Evolutionary conservation across 306 rosid genomes (phyloP), one percentile per base, ranked within the genome.

Genomic region (Prosopis cineraria): DNA sequence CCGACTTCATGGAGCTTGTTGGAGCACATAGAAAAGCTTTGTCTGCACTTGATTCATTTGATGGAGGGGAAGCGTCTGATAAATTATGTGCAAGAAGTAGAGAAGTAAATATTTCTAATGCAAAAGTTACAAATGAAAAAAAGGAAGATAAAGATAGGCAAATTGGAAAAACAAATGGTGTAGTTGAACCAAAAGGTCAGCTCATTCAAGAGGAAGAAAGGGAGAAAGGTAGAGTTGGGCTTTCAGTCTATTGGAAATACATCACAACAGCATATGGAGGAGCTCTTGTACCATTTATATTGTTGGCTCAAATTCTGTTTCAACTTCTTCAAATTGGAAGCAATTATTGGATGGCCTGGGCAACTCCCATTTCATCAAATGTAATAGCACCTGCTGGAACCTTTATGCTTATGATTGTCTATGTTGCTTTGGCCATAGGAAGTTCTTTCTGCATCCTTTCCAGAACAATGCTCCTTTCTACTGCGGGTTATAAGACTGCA

Each of bases 311-410:
- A 68, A 73, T 83, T 84, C 79, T 94, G 34, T 90, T 88, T 76
- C 94, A 92, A 84, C 11, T 68, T 76, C 86, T 92, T 83, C 98
- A 92, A 88, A 90, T 92, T 76, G 97, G 88, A 81, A 90, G 97
- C 86, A 89, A 89, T 74, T 94, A 94, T 77, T 94, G 97, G 97
- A 94, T 92, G 93, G 90, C 93, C 70, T 94, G 93, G 97, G 97
- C 94, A 27, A 84, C 91, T 84, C 96, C 96, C 8, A 76, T 77
- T 62, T 92, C 97, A 14, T 34, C 73, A 37, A 96, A 89, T 20
- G 78, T 73, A 50, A 85, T 85, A 29, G 82, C 90, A 59, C 79
- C 85, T 3, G 92, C 87, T 30, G 47, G 25, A 20, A 76, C 80
- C 73, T 79, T 84, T 19, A 87, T 63, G 29, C 96, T 92, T 39